Base-by-base conservation (phyloP, 441 rosid genomes). In the Breynia disticha region DNA sequence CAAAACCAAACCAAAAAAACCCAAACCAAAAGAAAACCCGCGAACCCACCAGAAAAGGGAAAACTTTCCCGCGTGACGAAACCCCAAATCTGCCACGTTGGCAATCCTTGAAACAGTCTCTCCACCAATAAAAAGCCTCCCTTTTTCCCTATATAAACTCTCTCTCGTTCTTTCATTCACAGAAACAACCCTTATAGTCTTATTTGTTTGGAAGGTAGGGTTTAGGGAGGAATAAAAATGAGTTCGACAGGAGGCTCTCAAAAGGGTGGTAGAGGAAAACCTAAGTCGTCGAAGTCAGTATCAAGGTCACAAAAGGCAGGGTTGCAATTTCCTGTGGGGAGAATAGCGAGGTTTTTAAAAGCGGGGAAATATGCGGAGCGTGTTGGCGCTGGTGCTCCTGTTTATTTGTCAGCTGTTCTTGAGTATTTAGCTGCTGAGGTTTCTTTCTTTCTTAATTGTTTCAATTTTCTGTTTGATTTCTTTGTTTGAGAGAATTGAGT, bases 361-460 rank as follows among this genome's bases (percentile, higher is more conserved):
- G 82, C 84, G 0, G 95, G 93, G 1, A 84, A 84, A 42, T 82
- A 85, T 45, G 95, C 90, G 0, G 85, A 85, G 64, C 85, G 90
- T 15, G 94, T 82, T 16, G 94, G 90, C 2, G 89, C 87, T 10
- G 90, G 94, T 6, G 87, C 95, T 48, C 90, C 95, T 1, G 90
- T 85, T 0, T 85, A 85, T 21, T 87, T 85, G 61, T 79, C 95
- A 7, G 95, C 95, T 10, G 90, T 85, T 16, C 85, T 85, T 0
- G 95, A 85, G 46, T 85, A 82, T 28, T 87, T 86, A 15, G 95
- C 95, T 3, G 95, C 90, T 0, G 90, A 86, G 87, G 95, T 82
- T 50, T 11, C 7, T 1, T 4, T n/a, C 10, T 47, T 7, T 3
- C 18, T 19, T 17, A 32, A 44, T 13, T 52, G 14, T 28, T 32